Evolutionary conservation across 176 grass and related monocot species (phyloP).

Genomic region (Metroxylon sagu): DNA sequence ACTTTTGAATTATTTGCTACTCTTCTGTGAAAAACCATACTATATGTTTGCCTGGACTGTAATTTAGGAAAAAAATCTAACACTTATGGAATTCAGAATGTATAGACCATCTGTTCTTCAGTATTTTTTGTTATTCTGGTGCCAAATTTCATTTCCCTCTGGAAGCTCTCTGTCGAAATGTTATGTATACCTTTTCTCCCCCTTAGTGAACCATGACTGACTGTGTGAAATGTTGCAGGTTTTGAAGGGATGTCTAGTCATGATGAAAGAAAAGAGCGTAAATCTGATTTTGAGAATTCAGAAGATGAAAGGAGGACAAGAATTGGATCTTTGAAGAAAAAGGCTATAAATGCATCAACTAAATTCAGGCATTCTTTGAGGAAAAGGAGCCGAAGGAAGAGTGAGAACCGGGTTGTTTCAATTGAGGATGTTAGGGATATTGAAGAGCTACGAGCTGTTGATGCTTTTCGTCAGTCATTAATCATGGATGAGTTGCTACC

Average conservation of each 20-base stretch:
- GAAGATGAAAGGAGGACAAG: constrained; percentile 61
- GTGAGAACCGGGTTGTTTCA: constrained; percentile 20
- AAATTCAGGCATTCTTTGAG: constrained; percentile 76
- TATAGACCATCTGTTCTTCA: no score
- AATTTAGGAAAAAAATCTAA: no score
- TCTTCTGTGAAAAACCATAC: no score
- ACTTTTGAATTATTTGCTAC: no score
- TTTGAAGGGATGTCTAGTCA: constrained; percentile 23
- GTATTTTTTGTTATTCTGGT: no score
- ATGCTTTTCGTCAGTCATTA: constrained; percentile 49
- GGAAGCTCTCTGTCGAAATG: no score
- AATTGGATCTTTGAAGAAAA: constrained; percentile 64
- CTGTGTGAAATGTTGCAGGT: constrained; percentile 16
- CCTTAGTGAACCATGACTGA: not conserved
- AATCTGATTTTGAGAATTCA: constrained; percentile 58
- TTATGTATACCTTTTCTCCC: no score
- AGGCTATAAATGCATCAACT: constrained; percentile 51
- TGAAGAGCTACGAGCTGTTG: constrained; percentile 58
- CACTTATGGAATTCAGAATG: no score
- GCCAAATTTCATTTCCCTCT: no score
- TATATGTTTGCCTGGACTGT: no score
- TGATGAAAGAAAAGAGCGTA: constrained; percentile 44
- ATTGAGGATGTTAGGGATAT: constrained; percentile 69
- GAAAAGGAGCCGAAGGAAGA: constrained; percentile 50
- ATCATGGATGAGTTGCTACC: constrained; percentile 59